phyloP scores from a whole-genome alignment of 805 yeast species.

The Candida gorgasii region DNA sequence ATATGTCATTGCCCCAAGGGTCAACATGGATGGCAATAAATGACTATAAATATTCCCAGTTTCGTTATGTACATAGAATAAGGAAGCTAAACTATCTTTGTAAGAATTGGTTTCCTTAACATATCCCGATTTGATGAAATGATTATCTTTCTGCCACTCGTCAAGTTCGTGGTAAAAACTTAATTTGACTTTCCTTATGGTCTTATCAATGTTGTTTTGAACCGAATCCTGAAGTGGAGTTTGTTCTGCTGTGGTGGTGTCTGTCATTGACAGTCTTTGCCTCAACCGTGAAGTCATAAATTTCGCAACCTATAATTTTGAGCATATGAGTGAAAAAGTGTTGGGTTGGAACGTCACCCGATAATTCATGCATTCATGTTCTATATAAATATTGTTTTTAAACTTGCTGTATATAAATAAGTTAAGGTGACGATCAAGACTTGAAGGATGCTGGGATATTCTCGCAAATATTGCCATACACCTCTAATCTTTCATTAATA shows the following conservation, averaged over 20 bases:
- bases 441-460: constrained; percentile 63
- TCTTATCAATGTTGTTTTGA: neutral
- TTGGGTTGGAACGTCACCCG: too few species aligned
- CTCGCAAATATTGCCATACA: constrained; percentile 55
- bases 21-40: constrained; percentile 48
- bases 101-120: constrained; percentile 56
- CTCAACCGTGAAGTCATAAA: neutral
- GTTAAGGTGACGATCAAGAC: too few species aligned
- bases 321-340: neutral
- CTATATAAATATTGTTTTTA: too few species aligned
- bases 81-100: constrained; percentile 45
- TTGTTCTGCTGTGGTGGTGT: neutral
- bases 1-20: constrained; percentile 22
- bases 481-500: constrained; percentile 36
- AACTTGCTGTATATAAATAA: too few species aligned
- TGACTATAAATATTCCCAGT: constrained; percentile 72
- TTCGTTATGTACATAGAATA: constrained; percentile 66
- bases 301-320: constrained; percentile 1
- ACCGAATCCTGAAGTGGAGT: neutral
- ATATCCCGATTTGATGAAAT: constrained; percentile 63
- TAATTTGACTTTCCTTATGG: constrained; percentile 4
- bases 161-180: constrained; percentile 57
- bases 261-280: constrained; percentile 5
- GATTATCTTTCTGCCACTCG: constrained; percentile 76
- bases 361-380: too few species aligned